Evolutionary conservation across 1,139 yeast species (phyloP), one percentile per base, ranked within the genome.

Genomic region (Geotrichum carabidarum): DNA sequence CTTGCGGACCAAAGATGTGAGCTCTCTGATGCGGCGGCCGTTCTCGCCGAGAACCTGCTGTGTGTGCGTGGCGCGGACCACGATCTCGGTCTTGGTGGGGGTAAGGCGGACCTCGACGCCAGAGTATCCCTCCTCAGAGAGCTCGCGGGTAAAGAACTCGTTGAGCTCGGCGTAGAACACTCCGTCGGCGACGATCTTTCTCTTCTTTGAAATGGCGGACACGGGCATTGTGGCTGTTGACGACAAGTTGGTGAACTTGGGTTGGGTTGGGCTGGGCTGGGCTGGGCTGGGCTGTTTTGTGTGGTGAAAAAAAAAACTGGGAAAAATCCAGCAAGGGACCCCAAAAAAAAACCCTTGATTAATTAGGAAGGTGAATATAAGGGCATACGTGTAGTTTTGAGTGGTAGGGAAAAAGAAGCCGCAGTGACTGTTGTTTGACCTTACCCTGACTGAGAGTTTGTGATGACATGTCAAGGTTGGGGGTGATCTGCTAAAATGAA

Each of bases 121-220:
- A 72, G 99, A 94, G 84, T 93, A 93, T 75, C 99, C 99, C 81
- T 93, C 97, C 81, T 93, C 99, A 72, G 99, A 96, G 75, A 93
- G 87, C 81, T 93, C 99, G 82, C 98, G 90, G 83, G 98, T 89
- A 89, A 93, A 94, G 94, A 93, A 93, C 83, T 93, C 99, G 86
- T 93, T 93, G 76, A 93, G 83, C 82, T 93, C 99, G 79, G 99
- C 99, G 95, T 86, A 93, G 84, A 93, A 89, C 74, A 93, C 99
- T 88, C 99, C 99, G 83, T 93, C 99, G 79, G 97, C 97, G 78
- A 91, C 97, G 72, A 71, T 75, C 73, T 71, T 72, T 68, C 76
- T 71, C 74, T 73, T 74, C 63, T 68, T 68, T 54, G 76, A 73
- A 60, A 72, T 71, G 51, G 48, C 48, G 46, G 53, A 44, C 43